A percentile compares a stretch with the other conserved stretches of the same genome.
These are phyloP conservation scores for Wickerhamomyces bovis DNA, from an alignment of 805 yeast species.

Conservation along the genomic window DNA sequence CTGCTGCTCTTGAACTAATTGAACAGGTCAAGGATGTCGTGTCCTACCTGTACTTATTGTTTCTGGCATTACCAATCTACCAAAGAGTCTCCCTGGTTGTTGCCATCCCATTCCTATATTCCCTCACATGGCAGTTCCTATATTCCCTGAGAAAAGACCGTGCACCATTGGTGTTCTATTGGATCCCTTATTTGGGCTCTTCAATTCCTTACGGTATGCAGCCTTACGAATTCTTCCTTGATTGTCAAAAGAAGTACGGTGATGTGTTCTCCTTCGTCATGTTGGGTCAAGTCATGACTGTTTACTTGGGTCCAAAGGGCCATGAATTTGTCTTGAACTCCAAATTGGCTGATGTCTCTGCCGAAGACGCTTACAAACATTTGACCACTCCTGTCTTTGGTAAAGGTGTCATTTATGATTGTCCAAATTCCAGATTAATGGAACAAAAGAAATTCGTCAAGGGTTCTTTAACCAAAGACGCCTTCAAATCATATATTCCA, in stretches of 20 bases:
- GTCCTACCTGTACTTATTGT: slow-evolving; percentile 14
- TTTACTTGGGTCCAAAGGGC: slow-evolving; percentile 94
- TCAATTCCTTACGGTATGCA: slow-evolving; percentile 86
- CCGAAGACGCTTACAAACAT: slow-evolving; percentile 93
- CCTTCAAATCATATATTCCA: slow-evolving; percentile 84
- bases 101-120: slow-evolving; percentile 54
- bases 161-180: slow-evolving; percentile 85
- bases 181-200: slow-evolving; percentile 95
- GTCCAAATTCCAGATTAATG: slow-evolving; percentile 91
- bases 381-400: slow-evolving; percentile 99
- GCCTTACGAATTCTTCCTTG: slow-evolving; percentile 84
- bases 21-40: slow-evolving; percentile 10
- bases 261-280: slow-evolving; percentile 88
- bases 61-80: slow-evolving; percentile 28
- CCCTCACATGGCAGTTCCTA: slow-evolving; percentile 57
- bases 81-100: slow-evolving; percentile 31
- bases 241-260: slow-evolving; percentile 77
- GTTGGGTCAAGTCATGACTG: slow-evolving; percentile 91
- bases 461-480: slow-evolving; percentile 77
- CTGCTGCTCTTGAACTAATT: slow-evolving; percentile 12
- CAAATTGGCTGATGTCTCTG: slow-evolving; percentile 81
- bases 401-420: slow-evolving; percentile 94
- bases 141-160: slow-evolving; percentile 74
- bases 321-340: slow-evolving; percentile 95
- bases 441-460: slow-evolving; percentile 98